These are phyloP conservation scores for Trichoderma arundinaceum DNA, from an alignment of 2,329 filamentous ascomycete species.

Conservation along the genomic window DNA sequence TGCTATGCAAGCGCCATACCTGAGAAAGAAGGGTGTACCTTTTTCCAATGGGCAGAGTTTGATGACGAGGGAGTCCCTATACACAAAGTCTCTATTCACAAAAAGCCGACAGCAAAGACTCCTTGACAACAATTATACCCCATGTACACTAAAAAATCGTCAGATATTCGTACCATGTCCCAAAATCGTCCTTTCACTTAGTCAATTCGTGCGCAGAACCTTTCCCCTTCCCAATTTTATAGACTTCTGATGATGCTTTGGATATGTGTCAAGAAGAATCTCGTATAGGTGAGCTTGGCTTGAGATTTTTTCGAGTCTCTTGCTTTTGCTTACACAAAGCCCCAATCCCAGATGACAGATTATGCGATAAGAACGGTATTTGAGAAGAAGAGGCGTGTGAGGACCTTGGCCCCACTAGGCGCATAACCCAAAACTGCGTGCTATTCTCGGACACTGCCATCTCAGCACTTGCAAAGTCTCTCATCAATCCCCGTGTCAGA, in stretches of 20 bases:
- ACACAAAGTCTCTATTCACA: constrained; percentile 59
- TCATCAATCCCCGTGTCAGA: not conserved
- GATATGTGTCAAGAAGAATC: not conserved
- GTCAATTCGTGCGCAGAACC: not conserved
- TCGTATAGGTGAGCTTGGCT: not conserved
- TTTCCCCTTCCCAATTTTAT: not conserved
- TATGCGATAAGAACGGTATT: not conserved
- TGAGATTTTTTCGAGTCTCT: not conserved
- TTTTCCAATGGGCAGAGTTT: constrained; percentile 86
- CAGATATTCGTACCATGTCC: not conserved
- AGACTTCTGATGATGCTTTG: no score
- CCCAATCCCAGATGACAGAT: not conserved
- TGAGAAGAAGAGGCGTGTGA: not conserved
- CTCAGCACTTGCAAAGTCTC: not conserved
- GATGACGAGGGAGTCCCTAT: constrained; percentile 81
- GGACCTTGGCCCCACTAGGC: constrained; percentile 2
- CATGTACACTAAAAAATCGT: not conserved
- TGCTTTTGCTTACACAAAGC: not conserved
- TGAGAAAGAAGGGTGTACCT: constrained; percentile 71
- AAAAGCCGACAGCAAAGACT: constrained; percentile 50
- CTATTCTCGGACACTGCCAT: not conserved
- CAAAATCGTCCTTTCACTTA: not conserved
- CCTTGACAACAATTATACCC: constrained; percentile 51
- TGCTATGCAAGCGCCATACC: constrained; percentile 78
- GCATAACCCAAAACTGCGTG: not conserved